Conservation (phyloP, 2,329 filamentous ascomycete species). For the Lachnum nothofagi region DNA sequence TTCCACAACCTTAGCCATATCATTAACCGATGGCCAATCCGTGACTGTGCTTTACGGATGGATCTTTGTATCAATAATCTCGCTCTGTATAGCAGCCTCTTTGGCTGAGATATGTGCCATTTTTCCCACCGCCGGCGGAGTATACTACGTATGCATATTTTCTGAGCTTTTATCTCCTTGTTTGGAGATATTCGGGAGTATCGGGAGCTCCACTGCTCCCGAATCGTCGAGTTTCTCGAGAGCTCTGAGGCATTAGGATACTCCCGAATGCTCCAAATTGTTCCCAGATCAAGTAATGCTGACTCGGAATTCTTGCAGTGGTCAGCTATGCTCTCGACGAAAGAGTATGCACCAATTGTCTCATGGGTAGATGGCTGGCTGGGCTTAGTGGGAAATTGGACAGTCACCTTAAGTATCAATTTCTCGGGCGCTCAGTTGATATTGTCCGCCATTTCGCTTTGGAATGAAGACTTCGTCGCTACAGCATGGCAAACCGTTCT, state of each 20-base stretch:
- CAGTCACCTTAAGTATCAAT: constrained; percentile 58
- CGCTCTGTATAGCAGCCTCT: constrained; percentile 58
- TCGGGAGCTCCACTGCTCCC: no score
- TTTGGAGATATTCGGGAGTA: no score
- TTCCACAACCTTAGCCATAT: constrained; percentile 63
- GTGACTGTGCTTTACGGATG: constrained; percentile 68
- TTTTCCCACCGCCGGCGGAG: constrained; percentile 62
- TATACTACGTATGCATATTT: no score
- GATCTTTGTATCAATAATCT: constrained; percentile 61
- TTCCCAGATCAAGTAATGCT: no score
- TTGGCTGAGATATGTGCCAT: constrained; percentile 66
- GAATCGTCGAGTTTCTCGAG: no score
- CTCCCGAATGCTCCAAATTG: no score
- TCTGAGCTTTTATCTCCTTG: no score
- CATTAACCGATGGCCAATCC: constrained; percentile 61
- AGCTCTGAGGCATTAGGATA: no score
- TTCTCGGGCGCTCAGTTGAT: constrained; percentile 67
- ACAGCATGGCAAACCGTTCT: constrained; percentile 66
- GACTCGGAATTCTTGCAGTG: no score
- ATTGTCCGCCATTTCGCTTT: constrained; percentile 62
- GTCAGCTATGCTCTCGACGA: constrained; percentile 63
- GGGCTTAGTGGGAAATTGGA: constrained; percentile 73
- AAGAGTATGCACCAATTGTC: constrained; percentile 60
- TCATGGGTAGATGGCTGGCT: constrained; percentile 70
- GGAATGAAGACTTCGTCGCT: constrained; percentile 63